Evolutionary conservation across 208 protist genomes (phyloP), one percentile per base, ranked within the genome.

Genomic region (Lotmaria passim): DNA sequence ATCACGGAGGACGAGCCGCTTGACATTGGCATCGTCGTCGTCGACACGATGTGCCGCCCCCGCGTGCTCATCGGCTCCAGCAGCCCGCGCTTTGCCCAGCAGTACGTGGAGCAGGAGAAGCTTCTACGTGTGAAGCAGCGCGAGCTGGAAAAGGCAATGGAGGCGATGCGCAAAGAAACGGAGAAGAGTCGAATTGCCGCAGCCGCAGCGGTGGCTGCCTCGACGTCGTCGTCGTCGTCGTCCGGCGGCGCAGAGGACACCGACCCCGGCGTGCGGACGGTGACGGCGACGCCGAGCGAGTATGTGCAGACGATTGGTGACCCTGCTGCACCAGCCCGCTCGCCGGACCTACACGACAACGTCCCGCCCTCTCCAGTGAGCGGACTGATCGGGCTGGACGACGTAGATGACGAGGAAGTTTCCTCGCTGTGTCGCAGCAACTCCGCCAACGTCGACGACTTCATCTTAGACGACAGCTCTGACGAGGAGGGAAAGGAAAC

Each of bases 11-110:
- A 72, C 15, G 70, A 70, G 30, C 48, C 55, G 39, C 30, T 81
- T 12, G 75, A 82, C 30, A 75, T 90, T 8, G 80, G 82, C 43
- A 90, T 90, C 34, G 74, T 90, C 4, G 85, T 89, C 31, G 72
- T 84, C 44, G 83, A 89, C 63, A 72, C 81, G 38, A 64, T 73
- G 63, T 83, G 80, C 53, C 72, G 73, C n/a, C 78, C 79, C 10
- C 79, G 83, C 14, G 74, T 89, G 24, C 67, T 90, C 36, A 68
- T 90, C 57, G 63, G 75, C 70, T 67, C 80, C 6, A 51, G 47
- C 33, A 74, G 73, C 63, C 38, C 59, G 3, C 64, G 78, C 64
- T 84, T 83, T 58, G 65, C 58, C 4, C 23, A 38, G 31, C 78
- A 85, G 73, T 73, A 73, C 48, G 48, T 41, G 41, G 58, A 61